phyloP scores from a whole-genome alignment of 305 asterid genomes.

The Rubia peregrina region DNA sequence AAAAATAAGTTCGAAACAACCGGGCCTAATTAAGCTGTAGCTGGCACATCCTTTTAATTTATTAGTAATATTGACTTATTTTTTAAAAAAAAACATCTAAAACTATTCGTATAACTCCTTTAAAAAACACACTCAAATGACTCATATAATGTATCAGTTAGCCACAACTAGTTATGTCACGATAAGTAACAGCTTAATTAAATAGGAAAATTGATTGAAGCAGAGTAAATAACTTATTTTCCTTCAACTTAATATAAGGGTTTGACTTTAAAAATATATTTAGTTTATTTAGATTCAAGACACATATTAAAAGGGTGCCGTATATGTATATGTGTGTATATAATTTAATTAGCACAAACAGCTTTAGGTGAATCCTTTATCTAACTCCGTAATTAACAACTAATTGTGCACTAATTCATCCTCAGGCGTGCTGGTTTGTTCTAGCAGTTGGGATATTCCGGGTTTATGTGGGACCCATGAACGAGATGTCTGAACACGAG shows the following conservation, averaged over 20 bases:
- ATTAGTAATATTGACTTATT: too few relatives aligned
- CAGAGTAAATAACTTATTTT: too few relatives aligned
- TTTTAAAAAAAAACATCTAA: too few relatives aligned
- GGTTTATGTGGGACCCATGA: constrained; percentile 15
- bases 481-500: constrained; percentile 10
- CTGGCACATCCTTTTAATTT: too few relatives aligned
- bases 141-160: too few relatives aligned
- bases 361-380: constrained; percentile 24
- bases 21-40: too few relatives aligned
- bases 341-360: constrained; percentile 5
- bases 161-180: too few relatives aligned
- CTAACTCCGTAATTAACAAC: constrained; percentile 20
- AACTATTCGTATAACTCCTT: too few relatives aligned
- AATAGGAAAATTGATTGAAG: too few relatives aligned
- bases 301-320: neutral
- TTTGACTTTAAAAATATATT: neutral
- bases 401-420: constrained; percentile 7
- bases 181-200: too few relatives aligned
- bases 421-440: constrained; percentile 28
- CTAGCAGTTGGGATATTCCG: constrained; percentile 15
- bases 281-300: neutral
- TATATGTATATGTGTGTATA: neutral
- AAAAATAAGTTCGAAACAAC: too few relatives aligned
- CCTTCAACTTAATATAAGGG: neutral
- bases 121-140: too few relatives aligned